Conservation (phyloP, 768 basidiomycete genomes). For the Tremella mesenterica region DNA sequence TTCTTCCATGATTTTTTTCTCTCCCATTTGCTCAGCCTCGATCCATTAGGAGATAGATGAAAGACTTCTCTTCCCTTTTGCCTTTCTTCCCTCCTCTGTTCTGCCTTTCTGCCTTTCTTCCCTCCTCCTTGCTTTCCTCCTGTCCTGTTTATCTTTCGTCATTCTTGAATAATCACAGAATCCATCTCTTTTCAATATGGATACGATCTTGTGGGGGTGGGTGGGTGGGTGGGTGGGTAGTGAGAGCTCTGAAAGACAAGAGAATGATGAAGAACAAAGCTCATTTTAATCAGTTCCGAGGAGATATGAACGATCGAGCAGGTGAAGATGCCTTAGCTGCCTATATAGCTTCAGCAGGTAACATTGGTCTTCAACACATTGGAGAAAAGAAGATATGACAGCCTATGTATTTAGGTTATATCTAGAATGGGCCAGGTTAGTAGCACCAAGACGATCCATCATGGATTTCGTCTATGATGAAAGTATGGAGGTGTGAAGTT, state of each 20-base stretch:
- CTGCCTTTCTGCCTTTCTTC: too few relatives aligned
- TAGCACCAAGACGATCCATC: constrained; percentile 15
- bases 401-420: constrained; percentile 41
- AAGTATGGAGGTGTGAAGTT: constrained; percentile 16
- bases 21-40: too few relatives aligned
- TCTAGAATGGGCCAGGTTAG: constrained; percentile 41
- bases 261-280: background rate
- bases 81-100: too few relatives aligned
- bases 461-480: constrained; percentile 32
- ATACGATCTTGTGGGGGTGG: too few relatives aligned
- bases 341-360: constrained; percentile 33
- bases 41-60: too few relatives aligned
- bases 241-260: too few relatives aligned
- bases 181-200: too few relatives aligned
- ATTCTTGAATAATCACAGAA: too few relatives aligned
- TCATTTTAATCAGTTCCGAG: background rate
- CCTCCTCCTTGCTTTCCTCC: constrained; percentile 51
- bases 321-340: constrained; percentile 25
- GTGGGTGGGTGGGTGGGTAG: too few relatives aligned
- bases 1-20: too few relatives aligned
- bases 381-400: constrained; percentile 38
- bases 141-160: constrained; percentile 26
- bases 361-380: constrained; percentile 31
- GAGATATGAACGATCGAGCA: background rate
- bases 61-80: too few relatives aligned